Conservation (phyloP, 2,329 filamentous ascomycete genomes). For the Thelonectria blattea region DNA sequence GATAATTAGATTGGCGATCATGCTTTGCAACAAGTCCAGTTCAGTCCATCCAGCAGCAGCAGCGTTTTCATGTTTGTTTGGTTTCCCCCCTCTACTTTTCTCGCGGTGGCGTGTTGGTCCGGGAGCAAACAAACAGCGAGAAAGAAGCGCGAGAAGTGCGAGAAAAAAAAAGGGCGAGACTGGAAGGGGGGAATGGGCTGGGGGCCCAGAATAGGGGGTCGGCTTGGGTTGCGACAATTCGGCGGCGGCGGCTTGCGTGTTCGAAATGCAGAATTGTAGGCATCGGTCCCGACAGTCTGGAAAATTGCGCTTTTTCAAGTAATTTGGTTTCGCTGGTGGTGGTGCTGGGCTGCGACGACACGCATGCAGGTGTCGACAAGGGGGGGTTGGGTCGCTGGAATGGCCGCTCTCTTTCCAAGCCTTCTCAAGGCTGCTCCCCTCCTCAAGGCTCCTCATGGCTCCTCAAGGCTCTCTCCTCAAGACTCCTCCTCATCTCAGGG, state of each 20-base stretch:
- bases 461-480: no score
- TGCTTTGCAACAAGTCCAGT: no score
- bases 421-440: neutral
- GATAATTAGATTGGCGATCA: conserved; percentile 32
- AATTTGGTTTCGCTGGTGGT: conserved; percentile 36
- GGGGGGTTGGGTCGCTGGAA: conserved; percentile 19
- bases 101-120: conserved; percentile 22
- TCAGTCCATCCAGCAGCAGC: no score
- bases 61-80: no score
- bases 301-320: conserved; percentile 43
- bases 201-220: conserved; percentile 23
- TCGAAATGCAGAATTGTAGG: conserved; percentile 21
- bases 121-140: no score
- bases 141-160: no score
- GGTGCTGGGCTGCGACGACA: conserved; percentile 17
- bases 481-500: no score
- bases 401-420: neutral
- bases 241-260: conserved; percentile 35
- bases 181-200: conserved; percentile 5
- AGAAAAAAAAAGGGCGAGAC: neutral
- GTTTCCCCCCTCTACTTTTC: neutral
- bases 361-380: conserved; percentile 32
- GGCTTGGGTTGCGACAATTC: conserved; percentile 26
- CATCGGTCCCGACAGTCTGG: conserved; percentile 44
- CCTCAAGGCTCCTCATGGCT: no score